Conservation (phyloP, 1,139 yeast species). For the Zhuliangozyma blackwelliae region DNA sequence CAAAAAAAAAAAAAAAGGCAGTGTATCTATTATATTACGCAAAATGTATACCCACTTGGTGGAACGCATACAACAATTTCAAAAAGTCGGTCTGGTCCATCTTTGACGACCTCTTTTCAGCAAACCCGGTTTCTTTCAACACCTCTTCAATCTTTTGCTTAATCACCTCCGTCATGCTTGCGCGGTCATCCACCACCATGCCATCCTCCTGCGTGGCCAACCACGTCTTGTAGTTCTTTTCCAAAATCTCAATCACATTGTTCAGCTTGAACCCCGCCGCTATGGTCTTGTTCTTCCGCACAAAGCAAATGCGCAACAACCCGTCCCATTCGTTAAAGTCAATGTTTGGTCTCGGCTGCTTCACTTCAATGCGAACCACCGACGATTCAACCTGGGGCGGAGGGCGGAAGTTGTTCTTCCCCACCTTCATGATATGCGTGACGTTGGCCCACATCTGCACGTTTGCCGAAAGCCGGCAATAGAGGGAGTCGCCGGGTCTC, state of each 20-base stretch:
- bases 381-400: constrained; percentile 99
- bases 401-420: constrained; percentile 93
- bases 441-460: constrained; percentile 99
- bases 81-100: constrained; percentile 94
- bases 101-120: constrained; percentile 88
- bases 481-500: constrained; percentile 89
- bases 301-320: constrained; percentile 80
- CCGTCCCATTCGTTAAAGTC: constrained; percentile 98
- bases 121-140: constrained; percentile 69
- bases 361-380: constrained; percentile 89
- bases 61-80: constrained; percentile 84
- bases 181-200: constrained; percentile 49
- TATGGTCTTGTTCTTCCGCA: constrained; percentile 87
- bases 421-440: constrained; percentile 97
- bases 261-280: constrained; percentile 88
- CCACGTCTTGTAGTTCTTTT: constrained; percentile 80
- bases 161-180: constrained; percentile 43
- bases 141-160: constrained; percentile 62
- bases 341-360: constrained; percentile 85
- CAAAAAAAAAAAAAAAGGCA: not conserved
- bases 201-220: constrained; percentile 58
- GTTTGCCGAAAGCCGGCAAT: constrained; percentile 90
- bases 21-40: constrained; percentile 42
- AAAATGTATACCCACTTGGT: constrained; percentile 95
- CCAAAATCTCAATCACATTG: constrained; percentile 80